These are phyloP conservation scores for Fusarium buxicola DNA, from an alignment of 2,329 filamentous ascomycete species.

Conservation along the genomic window DNA sequence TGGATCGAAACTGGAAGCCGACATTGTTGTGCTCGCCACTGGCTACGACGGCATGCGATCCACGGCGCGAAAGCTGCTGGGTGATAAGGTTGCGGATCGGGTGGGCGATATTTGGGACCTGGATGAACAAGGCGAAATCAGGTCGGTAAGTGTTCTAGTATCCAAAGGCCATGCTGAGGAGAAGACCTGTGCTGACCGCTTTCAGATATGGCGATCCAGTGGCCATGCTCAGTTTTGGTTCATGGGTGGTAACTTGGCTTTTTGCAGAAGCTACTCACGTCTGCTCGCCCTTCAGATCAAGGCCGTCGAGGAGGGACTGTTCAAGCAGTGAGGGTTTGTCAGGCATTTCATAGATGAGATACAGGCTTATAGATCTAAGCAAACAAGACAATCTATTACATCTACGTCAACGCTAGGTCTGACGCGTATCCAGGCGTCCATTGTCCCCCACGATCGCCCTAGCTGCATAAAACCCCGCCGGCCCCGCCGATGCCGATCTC, in stretches of 20 bases:
- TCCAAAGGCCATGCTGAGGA: background rate
- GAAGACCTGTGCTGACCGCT: background rate
- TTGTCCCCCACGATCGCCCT: background rate
- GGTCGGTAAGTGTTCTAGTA: conserved; percentile 7
- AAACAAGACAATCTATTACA: background rate
- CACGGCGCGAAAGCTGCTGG: conserved; percentile 51
- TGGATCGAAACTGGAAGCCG: conserved; percentile 52
- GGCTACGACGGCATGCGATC: conserved; percentile 56
- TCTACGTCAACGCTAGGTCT: background rate
- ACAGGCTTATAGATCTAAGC: background rate
- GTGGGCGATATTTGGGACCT: conserved; percentile 18
- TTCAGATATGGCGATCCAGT: conserved; percentile 25
- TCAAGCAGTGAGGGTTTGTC: background rate
- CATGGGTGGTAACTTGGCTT: conserved; percentile 20
- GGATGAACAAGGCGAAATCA: conserved; percentile 23
- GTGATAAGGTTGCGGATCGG: conserved; percentile 49
- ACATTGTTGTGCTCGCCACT: conserved; percentile 57
- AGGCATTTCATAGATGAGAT: background rate
- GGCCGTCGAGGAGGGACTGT: conserved; percentile 10
- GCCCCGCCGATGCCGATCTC: background rate
- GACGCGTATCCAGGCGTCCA: background rate
- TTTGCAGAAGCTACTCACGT: conserved; percentile 20
- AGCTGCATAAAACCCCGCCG: background rate
- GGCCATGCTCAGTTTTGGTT: conserved; percentile 29
- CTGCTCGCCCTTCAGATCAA: conserved; percentile 29